Evolutionary conservation across 2,329 filamentous ascomycete species (phyloP).

Genomic region (Colletotrichum australisinense): DNA sequence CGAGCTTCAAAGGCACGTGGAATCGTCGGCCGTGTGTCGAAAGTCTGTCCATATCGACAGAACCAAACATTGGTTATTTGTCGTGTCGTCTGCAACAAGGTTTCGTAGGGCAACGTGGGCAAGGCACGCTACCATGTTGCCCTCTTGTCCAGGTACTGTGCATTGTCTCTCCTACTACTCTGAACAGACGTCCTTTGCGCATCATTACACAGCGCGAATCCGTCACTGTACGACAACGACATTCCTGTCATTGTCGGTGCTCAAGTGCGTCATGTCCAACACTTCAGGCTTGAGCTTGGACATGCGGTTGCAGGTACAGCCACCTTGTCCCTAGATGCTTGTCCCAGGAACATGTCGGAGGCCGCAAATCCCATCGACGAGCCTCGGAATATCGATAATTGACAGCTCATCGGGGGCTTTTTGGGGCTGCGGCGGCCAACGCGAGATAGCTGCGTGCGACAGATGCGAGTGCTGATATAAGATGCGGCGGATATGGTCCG

Average conservation of each 20-base stretch:
- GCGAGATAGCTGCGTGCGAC: constrained; percentile 30
- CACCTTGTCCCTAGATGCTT: background rate
- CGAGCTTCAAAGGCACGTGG: constrained; percentile 10
- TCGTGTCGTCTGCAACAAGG: constrained; percentile 15
- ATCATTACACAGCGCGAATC: background rate
- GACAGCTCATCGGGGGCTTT: constrained; percentile 33
- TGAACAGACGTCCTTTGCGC: background rate
- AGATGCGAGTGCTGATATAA: constrained; percentile 18
- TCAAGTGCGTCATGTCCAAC: constrained; percentile 6
- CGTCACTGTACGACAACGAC: background rate
- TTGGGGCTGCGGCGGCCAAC: background rate
- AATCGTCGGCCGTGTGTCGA: background rate
- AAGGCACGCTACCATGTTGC: constrained; percentile 10
- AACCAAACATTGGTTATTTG: background rate
- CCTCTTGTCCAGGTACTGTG: constrained; percentile 12
- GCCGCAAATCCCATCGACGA: background rate
- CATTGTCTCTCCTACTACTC: background rate
- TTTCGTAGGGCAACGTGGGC: constrained; percentile 18
- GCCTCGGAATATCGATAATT: background rate
- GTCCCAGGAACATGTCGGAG: background rate
- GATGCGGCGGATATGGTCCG: constrained; percentile 3
- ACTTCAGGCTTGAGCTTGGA: background rate
- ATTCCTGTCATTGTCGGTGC: constrained; percentile 10
- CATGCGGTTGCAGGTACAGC: background rate
- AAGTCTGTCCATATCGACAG: constrained; percentile 9